phyloP scores from a whole-genome alignment of 768 basidiomycete genomes.

The Leccinum fibrillosum region DNA sequence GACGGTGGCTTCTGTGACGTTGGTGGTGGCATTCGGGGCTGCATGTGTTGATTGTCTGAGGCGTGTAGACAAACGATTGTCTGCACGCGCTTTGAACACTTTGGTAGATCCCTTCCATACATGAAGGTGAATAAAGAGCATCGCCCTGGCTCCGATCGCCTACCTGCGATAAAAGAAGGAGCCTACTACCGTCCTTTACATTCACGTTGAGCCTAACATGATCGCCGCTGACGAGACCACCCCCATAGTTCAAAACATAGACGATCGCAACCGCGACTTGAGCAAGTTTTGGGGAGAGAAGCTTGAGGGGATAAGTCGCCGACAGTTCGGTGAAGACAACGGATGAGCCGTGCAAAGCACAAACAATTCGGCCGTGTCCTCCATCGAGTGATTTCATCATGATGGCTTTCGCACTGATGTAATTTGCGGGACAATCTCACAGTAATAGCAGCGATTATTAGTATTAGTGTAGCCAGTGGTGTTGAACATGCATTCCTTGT shows the following conservation, averaged over 20 bases:
- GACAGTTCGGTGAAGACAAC: conserved; percentile 72
- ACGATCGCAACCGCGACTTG: conserved; percentile 56
- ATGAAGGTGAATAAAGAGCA: neutral
- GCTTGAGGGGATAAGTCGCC: conserved; percentile 84
- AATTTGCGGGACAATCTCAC: neutral
- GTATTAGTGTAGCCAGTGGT: conserved; percentile 19
- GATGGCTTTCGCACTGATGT: neutral
- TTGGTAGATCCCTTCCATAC: conserved; percentile 80
- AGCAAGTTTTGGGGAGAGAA: conserved; percentile 66
- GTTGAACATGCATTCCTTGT: conserved; percentile 34
- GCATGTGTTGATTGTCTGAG: conserved; percentile 11
- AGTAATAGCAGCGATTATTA: conserved; percentile 11
- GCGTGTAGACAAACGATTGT: conserved; percentile 51
- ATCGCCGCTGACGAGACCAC: conserved; percentile 89
- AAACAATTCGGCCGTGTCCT: conserved; percentile 59
- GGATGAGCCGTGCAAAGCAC: conserved; percentile 49
- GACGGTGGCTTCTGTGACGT: conserved; percentile 60
- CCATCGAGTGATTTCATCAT: conserved; percentile 15
- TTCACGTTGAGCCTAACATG: conserved; percentile 58
- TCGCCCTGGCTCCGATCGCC: conserved; percentile 16
- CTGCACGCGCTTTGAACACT: conserved; percentile 79
- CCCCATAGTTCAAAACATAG: conserved; percentile 86
- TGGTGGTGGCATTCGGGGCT: conserved; percentile 43
- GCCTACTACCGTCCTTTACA: conserved; percentile 51
- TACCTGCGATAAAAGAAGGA: conserved; percentile 86